Base-by-base conservation (phyloP, 306 rosid genomes). In the Vigna trinervia region DNA sequence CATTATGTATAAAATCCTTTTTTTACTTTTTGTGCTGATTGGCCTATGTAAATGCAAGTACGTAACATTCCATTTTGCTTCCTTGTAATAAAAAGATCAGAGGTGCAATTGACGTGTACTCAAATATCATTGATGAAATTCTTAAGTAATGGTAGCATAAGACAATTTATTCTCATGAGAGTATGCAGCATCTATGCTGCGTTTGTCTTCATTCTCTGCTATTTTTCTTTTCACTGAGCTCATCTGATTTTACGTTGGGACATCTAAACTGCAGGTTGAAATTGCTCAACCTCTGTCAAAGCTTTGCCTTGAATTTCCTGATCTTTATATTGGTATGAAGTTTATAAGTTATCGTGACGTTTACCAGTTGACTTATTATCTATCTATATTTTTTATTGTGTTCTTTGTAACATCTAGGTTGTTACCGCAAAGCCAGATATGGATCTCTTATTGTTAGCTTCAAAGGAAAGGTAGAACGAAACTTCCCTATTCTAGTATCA, bases 231-330 rank as follows among this genome's bases (percentile, higher is more conserved):
- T 20, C 23, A 0, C 38, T 22, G 51, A 19, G 76, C 59, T 53
- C 20, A n/a, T 69, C 77, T 41, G 56, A 59, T 22, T 62, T 67
- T 39, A 66, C 46, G 20, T 14, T 70, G 68, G 47, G 64, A 58
- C 52, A 53, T 78, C 57, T 58, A 84, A 78, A 69, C 81, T 86
- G 77, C 96, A 90, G 98, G 89, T 90, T 59, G 96, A 87, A 86
- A 82, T 84, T 70, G 97, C 98, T 71, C 94, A 83, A 75, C 90
- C 93, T 73, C 78, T 95, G 12, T 87, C 91, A 53, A 88, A 90
- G 80, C 92, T 90, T 30, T 86, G 91, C 84, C 96, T 95, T 62
- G 96, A 90, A 83, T 95, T 88, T 80, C 97, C 98, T 34, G 98
- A 92, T 68, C 80, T 95, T 36, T 82, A 75, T 83, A 89, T 92